Evolutionary conservation across 768 basidiomycete genomes (phyloP), one percentile per base, ranked within the genome.

Genomic region (Naganishia vishniacii): DNA sequence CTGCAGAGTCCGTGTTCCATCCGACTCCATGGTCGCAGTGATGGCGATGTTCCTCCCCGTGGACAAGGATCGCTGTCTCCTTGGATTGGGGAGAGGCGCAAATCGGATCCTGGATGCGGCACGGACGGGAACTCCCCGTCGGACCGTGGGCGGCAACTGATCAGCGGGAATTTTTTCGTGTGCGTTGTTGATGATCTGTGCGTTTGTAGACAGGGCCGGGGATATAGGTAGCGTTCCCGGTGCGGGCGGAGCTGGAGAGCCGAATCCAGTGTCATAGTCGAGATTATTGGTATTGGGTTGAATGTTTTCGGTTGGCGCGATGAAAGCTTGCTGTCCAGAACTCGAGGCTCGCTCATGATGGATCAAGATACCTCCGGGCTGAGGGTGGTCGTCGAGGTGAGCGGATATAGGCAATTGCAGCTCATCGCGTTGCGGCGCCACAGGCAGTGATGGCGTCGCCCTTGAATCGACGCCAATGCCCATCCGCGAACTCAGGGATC

Each of bases 81-180:
- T 81, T 1, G 88, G 87, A 69, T 88, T 86, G 0, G 91, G 91
- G 18, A 92, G 82, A 0, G 91, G 91, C 0, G 91, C 90, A 67
- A 92, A 92, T 65, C 88, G 84, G 65, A 92, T 91, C 59, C 71
- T 74, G 41, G 64, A 67, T 47, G 64, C 32, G 13, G 62, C 62
- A 31, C 48, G 48, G 20, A 29, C 40, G 49, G 37, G 48, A 4
- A 31, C 46, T 25, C 59, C 53, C 11, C 34, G 53, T 12, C 53
- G 53, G 18, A 56, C 53, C 13, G 53, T 56, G 12, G 32, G 37
- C 7, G 53, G 53, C 18, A 56, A 26, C 31, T 56, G 53, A n/a
- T 56, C 53, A 15, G 53, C 53, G 16, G 53, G 53, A 20, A 56
- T 56, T 16, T 56, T 56, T 25, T 56, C 53, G 23, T 34, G 31